Evolutionary conservation across 345 rosid species (phyloP), one percentile per base, ranked within the genome.

Genomic region (Pseudoturritis turrita): DNA sequence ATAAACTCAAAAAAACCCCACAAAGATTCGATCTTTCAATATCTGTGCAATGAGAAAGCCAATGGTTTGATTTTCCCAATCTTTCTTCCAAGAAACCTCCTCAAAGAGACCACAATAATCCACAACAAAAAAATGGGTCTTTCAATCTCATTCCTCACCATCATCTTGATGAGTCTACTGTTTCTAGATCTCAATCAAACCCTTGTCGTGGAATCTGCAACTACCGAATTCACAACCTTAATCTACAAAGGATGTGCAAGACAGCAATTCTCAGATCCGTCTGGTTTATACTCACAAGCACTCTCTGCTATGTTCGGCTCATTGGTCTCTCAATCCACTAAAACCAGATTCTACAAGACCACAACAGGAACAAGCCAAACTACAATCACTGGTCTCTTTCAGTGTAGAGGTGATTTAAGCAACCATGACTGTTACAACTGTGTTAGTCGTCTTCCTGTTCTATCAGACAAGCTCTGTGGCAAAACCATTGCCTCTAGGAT

Each of bases 181-280:
- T 55, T 65, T 13, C 45, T 79, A 70, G 75, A 65, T 81, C 85
- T 80, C 51, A 66, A 39, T 9, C 37, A 33, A 33, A 33, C 37
- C 10, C 37, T 33, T n/a, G 46, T 63, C 4, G 76, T 80, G 17
- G 82, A 84, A 66, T 83, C 99, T 26, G 96, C 83, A 43, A 71
- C 80, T 51, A 45, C 85, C 0, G 97, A 89, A 70, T 85, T 64
- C 86, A 81, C 79, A 55, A 65, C 88, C 33, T 70, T 94, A 77
- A 96, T 94, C 73, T 94, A 89, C 83, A 94, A 91, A 72, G 99
- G 97, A 22, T 94, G 99, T 66, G 84, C 97, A 28, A 89, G 72
- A 71, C 91, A 94, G 64, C 12, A 83, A 36, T 85, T 91, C 74
- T 82, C 84, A 80, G 99, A 94, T 85, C 96, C 99, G 41, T 56